phyloP scores from a whole-genome alignment of 352 stramenopile genomes.

The Phytophthora agathidicida region DNA sequence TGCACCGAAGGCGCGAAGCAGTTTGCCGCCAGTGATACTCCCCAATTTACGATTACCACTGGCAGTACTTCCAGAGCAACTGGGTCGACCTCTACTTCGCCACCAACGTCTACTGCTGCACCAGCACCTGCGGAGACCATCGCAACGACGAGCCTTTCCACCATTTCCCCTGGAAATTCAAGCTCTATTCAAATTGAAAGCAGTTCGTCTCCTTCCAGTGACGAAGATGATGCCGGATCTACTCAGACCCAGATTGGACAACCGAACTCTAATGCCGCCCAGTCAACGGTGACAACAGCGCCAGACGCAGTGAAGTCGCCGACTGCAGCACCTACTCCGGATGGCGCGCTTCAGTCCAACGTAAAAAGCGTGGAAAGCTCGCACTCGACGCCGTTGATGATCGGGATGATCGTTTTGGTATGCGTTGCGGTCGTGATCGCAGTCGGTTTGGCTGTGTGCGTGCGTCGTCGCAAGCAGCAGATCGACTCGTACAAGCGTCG shows the following conservation, averaged over 20 bases:
- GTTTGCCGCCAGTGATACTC: constrained; percentile 29
- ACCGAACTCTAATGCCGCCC: neutral
- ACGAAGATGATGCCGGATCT: neutral
- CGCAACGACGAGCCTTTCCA: neutral
- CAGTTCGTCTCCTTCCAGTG: neutral
- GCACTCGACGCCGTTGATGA: constrained; percentile 14
- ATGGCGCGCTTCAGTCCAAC: constrained; percentile 5
- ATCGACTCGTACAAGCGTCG: constrained; percentile 23
- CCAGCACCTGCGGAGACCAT: neutral
- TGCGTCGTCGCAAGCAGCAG: constrained; percentile 17
- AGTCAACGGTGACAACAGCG: constrained; percentile 4
- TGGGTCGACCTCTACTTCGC: neutral
- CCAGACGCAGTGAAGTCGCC: neutral
- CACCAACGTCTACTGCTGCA: neutral
- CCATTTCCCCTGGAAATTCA: neutral
- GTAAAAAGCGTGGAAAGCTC: constrained; percentile 14
- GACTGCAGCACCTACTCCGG: neutral
- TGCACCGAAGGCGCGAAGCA: constrained; percentile 59
- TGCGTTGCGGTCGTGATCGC: constrained; percentile 10
- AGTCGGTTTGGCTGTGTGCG: constrained; percentile 22
- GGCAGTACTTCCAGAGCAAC: neutral
- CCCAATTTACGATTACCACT: neutral
- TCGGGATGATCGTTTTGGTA: constrained; percentile 17
- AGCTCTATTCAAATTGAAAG: neutral
- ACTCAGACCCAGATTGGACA: neutral